Base-by-base conservation (phyloP, 768 basidiomycete genomes). In the Boletus speciosus region DNA sequence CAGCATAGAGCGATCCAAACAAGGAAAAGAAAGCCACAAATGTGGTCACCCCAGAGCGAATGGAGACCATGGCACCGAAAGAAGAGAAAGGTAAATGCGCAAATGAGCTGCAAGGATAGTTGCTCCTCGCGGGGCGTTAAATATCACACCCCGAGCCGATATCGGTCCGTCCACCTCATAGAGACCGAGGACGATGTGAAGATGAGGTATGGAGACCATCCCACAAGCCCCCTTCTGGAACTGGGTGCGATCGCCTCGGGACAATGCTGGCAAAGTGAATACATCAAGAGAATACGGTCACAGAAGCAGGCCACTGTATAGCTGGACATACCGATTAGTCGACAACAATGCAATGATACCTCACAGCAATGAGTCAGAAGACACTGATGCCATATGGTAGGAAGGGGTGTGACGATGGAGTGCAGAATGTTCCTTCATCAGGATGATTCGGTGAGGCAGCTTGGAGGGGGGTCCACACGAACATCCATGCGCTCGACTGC, bases 61-160 rank as follows among this genome's bases (percentile, higher is more conserved):
- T 19, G 39, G 36, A 57, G 3, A 62, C 31, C 66, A 70, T 66
- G 37, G 19, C 25, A 21, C 7, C 5, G 16, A 32, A 4, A 23
- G 23, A 14, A 43, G 54, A 29, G 9, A 15, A 40, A 27, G 34
- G 43, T 0, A 16, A 45, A 44, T 29, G 21, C 27, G 35, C 31
- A 10, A 6, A 8, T 19, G 31, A 27, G 45, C 42, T 52, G 47
- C 16, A 19, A 40, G 60, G 5, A 21, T 1, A 46, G 31, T 21
- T 38, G 21, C 6, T 48, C 29, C 5, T 14, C 34, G 43, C 29
- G 35, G 1, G 37, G 25, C n/a, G 38, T 60, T 67, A 63, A 57
- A 68, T 70, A 67, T 54, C 19, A 23, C 27, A 35, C 14, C 35
- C 12, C 12, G 14, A 29, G 27, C 42, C 11, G 37, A 16, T 29